phyloP scores from a whole-genome alignment of 352 stramenopile species.

The Poterioochromonas sp. region DNA sequence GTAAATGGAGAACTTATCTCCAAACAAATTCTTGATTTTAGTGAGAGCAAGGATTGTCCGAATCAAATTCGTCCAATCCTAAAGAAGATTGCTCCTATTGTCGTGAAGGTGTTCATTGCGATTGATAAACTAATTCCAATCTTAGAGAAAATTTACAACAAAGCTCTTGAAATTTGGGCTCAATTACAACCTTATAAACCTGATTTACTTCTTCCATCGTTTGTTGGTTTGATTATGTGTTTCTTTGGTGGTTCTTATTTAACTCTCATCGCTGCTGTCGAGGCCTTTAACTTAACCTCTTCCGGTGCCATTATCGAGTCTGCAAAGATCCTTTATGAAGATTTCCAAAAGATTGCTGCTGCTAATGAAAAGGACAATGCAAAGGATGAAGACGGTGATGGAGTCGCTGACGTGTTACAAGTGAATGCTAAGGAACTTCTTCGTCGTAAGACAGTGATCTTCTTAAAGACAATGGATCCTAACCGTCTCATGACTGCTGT shows the following conservation, averaged over 20 bases:
- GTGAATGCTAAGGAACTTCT: slow-evolving; percentile 6
- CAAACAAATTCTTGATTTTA: neutral
- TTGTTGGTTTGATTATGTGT: slow-evolving; percentile 34
- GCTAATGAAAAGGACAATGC: slow-evolving; percentile 33
- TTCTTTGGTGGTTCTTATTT: slow-evolving; percentile 34
- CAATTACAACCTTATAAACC: neutral
- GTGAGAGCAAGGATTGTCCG: neutral
- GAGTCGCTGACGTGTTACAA: slow-evolving; percentile 29
- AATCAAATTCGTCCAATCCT: slow-evolving; percentile 6
- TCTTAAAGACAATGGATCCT: slow-evolving; percentile 30
- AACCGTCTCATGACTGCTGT: slow-evolving; percentile 11
- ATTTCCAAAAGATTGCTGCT: slow-evolving; percentile 25
- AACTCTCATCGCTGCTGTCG: slow-evolving; percentile 33
- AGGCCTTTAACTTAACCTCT: slow-evolving; percentile 21
- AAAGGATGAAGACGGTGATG: slow-evolving; percentile 32
- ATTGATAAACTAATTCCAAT: neutral
- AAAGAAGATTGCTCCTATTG: slow-evolving; percentile 12
- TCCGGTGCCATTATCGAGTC: slow-evolving; percentile 1
- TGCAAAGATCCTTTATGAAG: neutral
- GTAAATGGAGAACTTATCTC: neutral
- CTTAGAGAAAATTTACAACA: neutral
- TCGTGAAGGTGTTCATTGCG: neutral
- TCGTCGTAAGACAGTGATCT: slow-evolving; percentile 17
- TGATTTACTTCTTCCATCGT: neutral
- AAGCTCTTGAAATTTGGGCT: neutral